Evolutionary conservation across 2,329 filamentous ascomycete species (phyloP).

Genomic region (Calonectria naviculata): DNA sequence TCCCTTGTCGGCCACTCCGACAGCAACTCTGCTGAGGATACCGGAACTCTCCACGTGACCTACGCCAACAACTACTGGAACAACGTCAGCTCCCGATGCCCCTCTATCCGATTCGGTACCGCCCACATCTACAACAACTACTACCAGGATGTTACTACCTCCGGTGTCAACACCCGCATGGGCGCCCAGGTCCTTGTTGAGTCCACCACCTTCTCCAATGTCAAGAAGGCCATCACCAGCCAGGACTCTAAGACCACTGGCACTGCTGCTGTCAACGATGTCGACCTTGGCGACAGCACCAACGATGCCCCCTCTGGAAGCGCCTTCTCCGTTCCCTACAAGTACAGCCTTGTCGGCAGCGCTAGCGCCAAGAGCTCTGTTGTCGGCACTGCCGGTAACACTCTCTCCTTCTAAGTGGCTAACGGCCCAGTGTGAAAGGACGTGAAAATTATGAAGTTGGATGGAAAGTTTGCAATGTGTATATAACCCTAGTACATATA

Average conservation of each 20-base stretch:
- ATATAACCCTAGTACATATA: not conserved
- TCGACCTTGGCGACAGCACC: conserved; percentile 52
- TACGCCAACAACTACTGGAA: conserved; percentile 74
- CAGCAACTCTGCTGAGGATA: conserved; percentile 67
- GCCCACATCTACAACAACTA: conserved; percentile 69
- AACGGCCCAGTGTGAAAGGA: not conserved
- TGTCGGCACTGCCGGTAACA: conserved; percentile 51
- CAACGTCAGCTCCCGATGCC: conserved; percentile 72
- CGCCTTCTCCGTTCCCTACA: conserved; percentile 64
- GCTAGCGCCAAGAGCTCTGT: conserved; percentile 54
- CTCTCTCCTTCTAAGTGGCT: conserved; percentile 44
- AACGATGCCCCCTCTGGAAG: conserved; percentile 55
- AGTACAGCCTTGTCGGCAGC: conserved; percentile 57
- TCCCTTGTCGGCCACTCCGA: conserved; percentile 72
- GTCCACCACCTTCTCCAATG: conserved; percentile 61
- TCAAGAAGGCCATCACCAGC: conserved; percentile 49
- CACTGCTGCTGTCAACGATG: conserved; percentile 54
- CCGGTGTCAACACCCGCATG: conserved; percentile 66
- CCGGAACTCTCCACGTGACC: conserved; percentile 70
- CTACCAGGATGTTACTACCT: conserved; percentile 53
- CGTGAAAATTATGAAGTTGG: not conserved
- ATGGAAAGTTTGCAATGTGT: not conserved
- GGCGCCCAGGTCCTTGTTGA: conserved; percentile 68
- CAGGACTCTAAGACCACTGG: conserved; percentile 54
- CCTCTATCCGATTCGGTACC: conserved; percentile 74